Conservation (phyloP, 1,139 yeast genomes). For the Wickerhamomyces sp. region DNA sequence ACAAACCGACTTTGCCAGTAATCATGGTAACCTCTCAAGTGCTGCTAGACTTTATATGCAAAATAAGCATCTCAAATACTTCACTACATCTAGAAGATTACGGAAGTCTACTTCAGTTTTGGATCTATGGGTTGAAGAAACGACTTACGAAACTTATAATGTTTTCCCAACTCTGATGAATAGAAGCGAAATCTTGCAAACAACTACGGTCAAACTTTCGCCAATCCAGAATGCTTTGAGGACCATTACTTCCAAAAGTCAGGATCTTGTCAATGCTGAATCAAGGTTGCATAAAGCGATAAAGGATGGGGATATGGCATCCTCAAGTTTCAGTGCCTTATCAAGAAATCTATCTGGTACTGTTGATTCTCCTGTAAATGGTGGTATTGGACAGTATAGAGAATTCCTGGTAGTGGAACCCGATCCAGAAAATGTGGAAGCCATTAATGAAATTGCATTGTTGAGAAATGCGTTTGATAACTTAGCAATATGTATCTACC, state of each 20-base stretch:
- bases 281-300: slow-evolving; percentile 52
- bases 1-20: slow-evolving; percentile 43
- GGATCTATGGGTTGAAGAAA: slow-evolving; percentile 87
- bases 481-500: slow-evolving; percentile 57
- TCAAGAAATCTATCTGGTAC: slow-evolving; percentile 83
- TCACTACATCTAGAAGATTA: slow-evolving; percentile 63
- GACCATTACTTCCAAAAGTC: slow-evolving; percentile 61
- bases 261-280: slow-evolving; percentile 67
- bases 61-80: slow-evolving; percentile 64
- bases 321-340: slow-evolving; percentile 56
- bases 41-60: slow-evolving; percentile 68
- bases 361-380: slow-evolving; percentile 89
- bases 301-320: slow-evolving; percentile 48
- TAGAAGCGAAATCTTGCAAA: slow-evolving; percentile 63
- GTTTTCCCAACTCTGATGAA: slow-evolving; percentile 89
- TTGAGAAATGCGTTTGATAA: slow-evolving; percentile 65
- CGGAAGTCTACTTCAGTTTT: slow-evolving; percentile 72
- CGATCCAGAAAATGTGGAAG: slow-evolving; percentile 34
- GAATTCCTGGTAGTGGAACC: slow-evolving; percentile 49
- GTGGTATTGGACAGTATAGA: slow-evolving; percentile 84
- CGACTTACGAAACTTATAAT: slow-evolving; percentile 68
- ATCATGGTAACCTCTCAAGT: slow-evolving; percentile 33
- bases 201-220: slow-evolving; percentile 58
- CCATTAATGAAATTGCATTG: slow-evolving; percentile 40
- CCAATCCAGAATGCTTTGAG: slow-evolving; percentile 82